Base-by-base conservation (phyloP, 129 eudicot genomes). In the Helichrysum umbraculigerum region DNA sequence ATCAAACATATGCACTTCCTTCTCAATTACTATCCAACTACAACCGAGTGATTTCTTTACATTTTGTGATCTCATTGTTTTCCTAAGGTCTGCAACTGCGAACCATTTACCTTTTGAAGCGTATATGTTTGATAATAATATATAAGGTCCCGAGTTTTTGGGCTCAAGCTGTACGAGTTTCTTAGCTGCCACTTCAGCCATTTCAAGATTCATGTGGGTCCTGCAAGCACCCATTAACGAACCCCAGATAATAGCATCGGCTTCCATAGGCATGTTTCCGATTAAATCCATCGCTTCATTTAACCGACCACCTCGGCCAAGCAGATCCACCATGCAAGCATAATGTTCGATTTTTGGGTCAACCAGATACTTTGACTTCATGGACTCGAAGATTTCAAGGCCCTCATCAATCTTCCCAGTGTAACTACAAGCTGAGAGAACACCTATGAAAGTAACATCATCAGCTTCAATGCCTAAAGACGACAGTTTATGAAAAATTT, bases 191-290 rank as follows among this genome's bases (percentile, higher is more conserved):
- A 91, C 76, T 79, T 91, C 90, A 60, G 93, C 97, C 85, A 88
- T 60, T 56, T 91, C 91, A 54, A 87, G 75, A 69, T 91, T 88
- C 84, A 71, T 66, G 73, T 91, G 93, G 62, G 66, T 86, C 82
- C 84, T 82, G 60, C 97, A 91, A 22, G 97, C 91, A 54, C 97
- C 91, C 93, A 91, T 78, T 67, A 91, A 78, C 29, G 93, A 91
- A 75, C 97, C 97, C 97, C 97, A 91, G 19, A 91, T 73, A 68
- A 91, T 81, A 29, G 93, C 97, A 82, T 88, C 93, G 0, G 97
- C 85, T 51, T 88, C 90, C 59, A 83, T 76, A 4, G 93, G 89
- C 93, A 88, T 91, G 12, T 76, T 75, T 6, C 71, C 74, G 5
- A 91, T 85, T 70, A 88, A 62, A 61, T 79, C 28, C 87, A 86